Conservation (phyloP, 352 stramenopile genomes). For the Bremia lactucae region DNA sequence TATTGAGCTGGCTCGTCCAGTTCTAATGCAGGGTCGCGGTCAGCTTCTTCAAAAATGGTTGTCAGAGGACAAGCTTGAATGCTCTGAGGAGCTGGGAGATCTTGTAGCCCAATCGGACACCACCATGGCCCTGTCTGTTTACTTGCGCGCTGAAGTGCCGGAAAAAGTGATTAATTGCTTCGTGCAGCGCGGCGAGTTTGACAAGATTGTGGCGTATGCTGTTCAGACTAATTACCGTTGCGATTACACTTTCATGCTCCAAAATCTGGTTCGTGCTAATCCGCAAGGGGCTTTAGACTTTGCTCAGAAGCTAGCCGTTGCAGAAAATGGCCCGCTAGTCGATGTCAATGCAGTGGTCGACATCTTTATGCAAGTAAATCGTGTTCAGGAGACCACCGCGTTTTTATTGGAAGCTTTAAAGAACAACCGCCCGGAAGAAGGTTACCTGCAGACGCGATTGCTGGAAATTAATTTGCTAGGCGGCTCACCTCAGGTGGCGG, state of each 20-base stretch:
- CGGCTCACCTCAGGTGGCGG: slow-evolving; percentile 96
- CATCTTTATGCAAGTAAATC: slow-evolving; percentile 98
- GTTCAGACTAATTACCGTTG: slow-evolving; percentile 95
- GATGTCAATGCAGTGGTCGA: slow-evolving; percentile 98
- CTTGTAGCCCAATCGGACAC: slow-evolving; percentile 92
- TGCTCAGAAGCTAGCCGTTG: slow-evolving; percentile 95
- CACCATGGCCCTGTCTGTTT: slow-evolving; percentile 98
- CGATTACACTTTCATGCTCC: slow-evolving; percentile 99
- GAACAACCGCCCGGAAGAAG: slow-evolving; percentile 97
- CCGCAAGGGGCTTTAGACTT: slow-evolving; percentile 96
- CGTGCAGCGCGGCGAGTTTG: slow-evolving; percentile 97
- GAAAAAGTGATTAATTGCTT: slow-evolving; percentile 99
- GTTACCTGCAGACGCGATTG: slow-evolving; percentile 98
- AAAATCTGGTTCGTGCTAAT: slow-evolving; percentile 98
- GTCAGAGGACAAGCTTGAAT: slow-evolving; percentile 98
- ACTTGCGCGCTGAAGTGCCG: slow-evolving; percentile 93
- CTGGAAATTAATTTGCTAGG: slow-evolving; percentile 99
- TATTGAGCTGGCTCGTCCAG: slow-evolving; percentile 95
- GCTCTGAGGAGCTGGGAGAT: slow-evolving; percentile 95
- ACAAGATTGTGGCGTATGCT: slow-evolving; percentile 97
- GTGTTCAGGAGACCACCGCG: slow-evolving; percentile 98
- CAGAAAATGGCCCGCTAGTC: slow-evolving; percentile 90
- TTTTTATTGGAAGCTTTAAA: slow-evolving; percentile 99
- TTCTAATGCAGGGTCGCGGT: slow-evolving; percentile 94
- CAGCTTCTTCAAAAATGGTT: slow-evolving; percentile 99